phyloP scores from a whole-genome alignment of 345 rosid genomes.

The Citrus glauca region DNA sequence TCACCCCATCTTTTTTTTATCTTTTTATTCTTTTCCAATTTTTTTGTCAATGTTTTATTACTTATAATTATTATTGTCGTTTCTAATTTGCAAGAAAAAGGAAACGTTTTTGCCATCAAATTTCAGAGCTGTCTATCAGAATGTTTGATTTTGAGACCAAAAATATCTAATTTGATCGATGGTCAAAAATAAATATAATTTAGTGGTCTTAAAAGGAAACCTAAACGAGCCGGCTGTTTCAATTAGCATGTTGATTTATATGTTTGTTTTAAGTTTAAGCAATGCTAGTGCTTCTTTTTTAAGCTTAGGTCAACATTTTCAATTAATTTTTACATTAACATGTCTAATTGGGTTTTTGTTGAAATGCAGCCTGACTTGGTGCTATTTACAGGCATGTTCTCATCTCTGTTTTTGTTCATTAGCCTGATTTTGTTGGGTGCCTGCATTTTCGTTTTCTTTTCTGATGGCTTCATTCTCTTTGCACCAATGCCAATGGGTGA shows the following conservation, averaged over 20 bases:
- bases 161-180: neutral
- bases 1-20: neutral
- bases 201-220: neutral
- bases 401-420: slow-evolving; percentile 20
- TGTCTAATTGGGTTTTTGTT: slow-evolving; percentile 16
- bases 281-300: neutral
- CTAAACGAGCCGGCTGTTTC: neutral
- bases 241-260: neutral
- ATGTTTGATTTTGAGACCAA: neutral
- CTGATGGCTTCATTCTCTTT: neutral
- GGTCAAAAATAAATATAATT: neutral
- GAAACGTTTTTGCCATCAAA: neutral
- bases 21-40: neutral
- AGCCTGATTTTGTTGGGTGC: slow-evolving; percentile 11
- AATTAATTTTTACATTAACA: neutral
- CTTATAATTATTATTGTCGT: neutral
- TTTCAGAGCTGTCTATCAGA: neutral
- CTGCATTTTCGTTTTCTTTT: neutral
- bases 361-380: slow-evolving; percentile 85
- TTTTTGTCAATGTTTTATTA: neutral
- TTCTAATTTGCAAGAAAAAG: neutral
- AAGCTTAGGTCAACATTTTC: neutral
- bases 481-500: neutral
- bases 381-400: slow-evolving; percentile 75
- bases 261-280: neutral